Percentiles rank a stretch among this genome's conserved stretches.
Evolutionary conservation across 2,329 filamentous ascomycete species (phyloP).

Genomic region (Raffaelea albimanens): DNA sequence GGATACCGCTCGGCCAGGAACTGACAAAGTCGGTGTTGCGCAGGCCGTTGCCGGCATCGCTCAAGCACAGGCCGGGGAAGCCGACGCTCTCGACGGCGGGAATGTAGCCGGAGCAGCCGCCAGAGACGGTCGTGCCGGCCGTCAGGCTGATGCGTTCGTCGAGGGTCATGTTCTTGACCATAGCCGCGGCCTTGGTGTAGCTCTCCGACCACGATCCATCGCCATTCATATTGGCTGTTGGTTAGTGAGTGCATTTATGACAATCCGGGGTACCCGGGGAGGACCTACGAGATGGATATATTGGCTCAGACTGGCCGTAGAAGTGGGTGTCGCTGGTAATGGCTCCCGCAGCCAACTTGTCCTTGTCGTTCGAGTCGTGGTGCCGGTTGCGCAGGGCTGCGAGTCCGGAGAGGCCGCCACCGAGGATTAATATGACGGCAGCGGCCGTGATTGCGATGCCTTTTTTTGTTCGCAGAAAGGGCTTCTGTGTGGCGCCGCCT

Average conservation of each 20-base stretch:
- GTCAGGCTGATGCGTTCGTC: constrained; percentile 71
- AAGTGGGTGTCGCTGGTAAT: constrained; percentile 35
- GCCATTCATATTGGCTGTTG: constrained; percentile 43
- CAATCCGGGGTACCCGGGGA: too few species aligned
- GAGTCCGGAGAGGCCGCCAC: constrained; percentile 24
- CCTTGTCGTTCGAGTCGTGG: not conserved
- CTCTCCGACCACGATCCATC: constrained; percentile 57
- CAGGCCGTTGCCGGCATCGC: constrained; percentile 34
- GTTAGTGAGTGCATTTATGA: not conserved
- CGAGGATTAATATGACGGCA: constrained; percentile 22
- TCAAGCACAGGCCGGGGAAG: constrained; percentile 35
- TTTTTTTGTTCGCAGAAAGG: constrained; percentile 21
- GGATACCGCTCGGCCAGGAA: constrained; percentile 20
- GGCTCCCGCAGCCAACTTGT: constrained; percentile 2
- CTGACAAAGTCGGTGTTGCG: constrained; percentile 32
- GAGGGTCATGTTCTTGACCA: constrained; percentile 63
- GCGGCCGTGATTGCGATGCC: constrained; percentile 18
- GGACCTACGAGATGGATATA: constrained; percentile 41
- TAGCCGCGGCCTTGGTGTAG: constrained; percentile 54
- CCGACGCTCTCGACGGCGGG: constrained; percentile 25
- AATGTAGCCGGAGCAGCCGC: constrained; percentile 38
- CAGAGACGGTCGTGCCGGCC: constrained; percentile 53
- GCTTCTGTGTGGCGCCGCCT: constrained; percentile 11
- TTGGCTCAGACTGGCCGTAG: constrained; percentile 38
- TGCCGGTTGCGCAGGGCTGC: constrained; percentile 19